Base-by-base conservation (phyloP, 345 rosid species). In the Eucalyptus grandis region DNA sequence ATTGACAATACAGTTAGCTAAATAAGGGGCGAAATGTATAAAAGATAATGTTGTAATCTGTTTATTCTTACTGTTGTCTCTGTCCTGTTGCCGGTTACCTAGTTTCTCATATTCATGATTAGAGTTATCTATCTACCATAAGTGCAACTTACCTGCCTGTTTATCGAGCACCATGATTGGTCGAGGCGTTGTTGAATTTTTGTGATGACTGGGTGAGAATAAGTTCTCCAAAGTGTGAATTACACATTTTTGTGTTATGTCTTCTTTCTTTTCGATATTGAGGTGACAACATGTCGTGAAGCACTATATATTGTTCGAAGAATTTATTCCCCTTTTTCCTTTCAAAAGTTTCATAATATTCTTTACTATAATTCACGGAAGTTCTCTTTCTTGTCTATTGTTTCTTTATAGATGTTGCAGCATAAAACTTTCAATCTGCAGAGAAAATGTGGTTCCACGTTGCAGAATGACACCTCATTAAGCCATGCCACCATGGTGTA, bases 151-250 rank as follows among this genome's bases (percentile, higher is more conserved):
- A 62, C 89, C 86, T 27, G 69, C 88, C 80, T 87, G 37, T 87
- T 87, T 50, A 11, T 91, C 94, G 94, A 97, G 98, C 90, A 94
- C 85, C 91, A 60, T 94, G 95, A 88, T 96, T 90, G 99, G 94
- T 89, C 94, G 94, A 87, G 98, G 94, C 88, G 53, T 97, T 87
- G 88, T 96, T 89, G 97, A 97, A 92, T 94, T 96, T 87, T 11
- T 15, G 98, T 89, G 97, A 95, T 44, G 98, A 21, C 97, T 96
- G 53, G 88, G 98, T 97, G 93, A 94, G 96, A 87, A 82, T 34
- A 87, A 90, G 88, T 51, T 69, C 54, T 54, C 24, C 27, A 34
- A 22, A n/a, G 31, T 9, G 13, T 65, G 13, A 49, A 62, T 43
- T 26, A 46, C 4, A 37, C 50, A 65, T 10, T 47, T 47, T 13